Evolutionary conservation across 176 grass and related monocot genomes (phyloP).

Genomic region (Oryza officinalis): DNA sequence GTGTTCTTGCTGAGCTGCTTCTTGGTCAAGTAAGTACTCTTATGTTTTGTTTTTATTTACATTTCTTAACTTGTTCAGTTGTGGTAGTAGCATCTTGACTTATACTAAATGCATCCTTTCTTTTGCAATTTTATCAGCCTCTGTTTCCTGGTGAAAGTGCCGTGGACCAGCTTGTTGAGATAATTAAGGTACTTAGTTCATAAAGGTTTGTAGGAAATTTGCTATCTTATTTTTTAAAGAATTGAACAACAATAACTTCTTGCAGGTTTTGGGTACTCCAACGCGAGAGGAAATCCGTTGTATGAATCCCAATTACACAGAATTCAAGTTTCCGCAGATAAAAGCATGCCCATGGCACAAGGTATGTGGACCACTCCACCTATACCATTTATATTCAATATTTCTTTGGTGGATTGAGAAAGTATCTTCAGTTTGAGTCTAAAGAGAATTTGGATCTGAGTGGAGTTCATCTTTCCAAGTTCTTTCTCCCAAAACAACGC

Average conservation of each 20-base stretch:
- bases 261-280: conserved; percentile 63
- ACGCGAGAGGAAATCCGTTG: conserved; percentile 64
- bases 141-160: conserved; percentile 67
- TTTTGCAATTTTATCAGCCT: conserved; percentile 44
- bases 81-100: not conserved
- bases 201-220: not conserved
- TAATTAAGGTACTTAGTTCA: conserved; percentile 56
- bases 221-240: not conserved
- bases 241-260: conserved; percentile 2
- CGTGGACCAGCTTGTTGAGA: conserved; percentile 72
- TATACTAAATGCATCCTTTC: not conserved
- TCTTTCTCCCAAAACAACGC: not conserved
- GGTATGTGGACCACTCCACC: conserved; percentile 5
- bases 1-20: conserved; percentile 84
- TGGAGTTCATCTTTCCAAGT: not conserved
- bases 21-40: conserved; percentile 60
- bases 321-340: conserved; percentile 66
- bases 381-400: not conserved
- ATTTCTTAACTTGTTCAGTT: not conserved
- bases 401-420: not conserved
- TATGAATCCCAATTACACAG: conserved; percentile 67
- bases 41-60: not conserved
- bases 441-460: conserved; percentile 4
- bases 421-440: not conserved
- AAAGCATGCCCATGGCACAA: conserved; percentile 69